These are phyloP conservation scores for Solanum hybrid DNA, from an alignment of 305 asterid species.

Conservation along the genomic window DNA sequence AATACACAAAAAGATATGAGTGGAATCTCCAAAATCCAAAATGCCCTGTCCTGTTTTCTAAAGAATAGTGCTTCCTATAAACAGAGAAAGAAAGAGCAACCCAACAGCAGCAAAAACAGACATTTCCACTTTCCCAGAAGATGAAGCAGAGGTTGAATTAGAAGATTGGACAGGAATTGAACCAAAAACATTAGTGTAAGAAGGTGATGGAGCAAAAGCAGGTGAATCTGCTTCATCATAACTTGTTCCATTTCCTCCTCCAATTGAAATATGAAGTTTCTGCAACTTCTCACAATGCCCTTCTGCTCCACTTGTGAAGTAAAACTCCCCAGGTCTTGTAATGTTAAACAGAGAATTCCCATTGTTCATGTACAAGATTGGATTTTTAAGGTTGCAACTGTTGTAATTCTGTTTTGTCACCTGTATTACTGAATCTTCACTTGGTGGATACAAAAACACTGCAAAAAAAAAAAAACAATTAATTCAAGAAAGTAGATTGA, in stretches of 20 bases:
- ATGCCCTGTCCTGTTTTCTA: not conserved
- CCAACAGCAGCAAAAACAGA: slow-evolving; percentile 7
- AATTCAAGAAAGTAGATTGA: not conserved
- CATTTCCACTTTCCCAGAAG: slow-evolving; percentile 20
- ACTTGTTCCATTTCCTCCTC: slow-evolving; percentile 57
- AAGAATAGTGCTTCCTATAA: not conserved
- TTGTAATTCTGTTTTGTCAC: slow-evolving; percentile 47
- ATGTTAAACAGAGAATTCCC: slow-evolving; percentile 81
- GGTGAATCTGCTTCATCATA: slow-evolving; percentile 22
- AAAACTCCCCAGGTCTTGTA: slow-evolving; percentile 43
- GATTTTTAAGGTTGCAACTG: slow-evolving; percentile 61
- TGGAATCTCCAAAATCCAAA: not conserved
- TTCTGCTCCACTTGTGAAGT: slow-evolving; percentile 67
- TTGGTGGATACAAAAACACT: slow-evolving; percentile 93
- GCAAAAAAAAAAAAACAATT: slow-evolving; percentile 18
- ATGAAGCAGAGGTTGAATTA: slow-evolving; percentile 6
- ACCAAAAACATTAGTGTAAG: slow-evolving; percentile 55
- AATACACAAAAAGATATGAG: slow-evolving; percentile 1
- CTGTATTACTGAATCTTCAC: slow-evolving; percentile 80
- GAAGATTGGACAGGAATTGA: slow-evolving; percentile 31
- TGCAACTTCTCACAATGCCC: slow-evolving; percentile 61
- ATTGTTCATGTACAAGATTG: slow-evolving; percentile 58
- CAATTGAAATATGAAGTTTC: slow-evolving; percentile 49
- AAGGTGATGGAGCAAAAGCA: slow-evolving; percentile 43
- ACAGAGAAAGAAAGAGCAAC: not conserved